phyloP scores from a whole-genome alignment of 257 asterid species.

The Nicotiana attenuata region DNA sequence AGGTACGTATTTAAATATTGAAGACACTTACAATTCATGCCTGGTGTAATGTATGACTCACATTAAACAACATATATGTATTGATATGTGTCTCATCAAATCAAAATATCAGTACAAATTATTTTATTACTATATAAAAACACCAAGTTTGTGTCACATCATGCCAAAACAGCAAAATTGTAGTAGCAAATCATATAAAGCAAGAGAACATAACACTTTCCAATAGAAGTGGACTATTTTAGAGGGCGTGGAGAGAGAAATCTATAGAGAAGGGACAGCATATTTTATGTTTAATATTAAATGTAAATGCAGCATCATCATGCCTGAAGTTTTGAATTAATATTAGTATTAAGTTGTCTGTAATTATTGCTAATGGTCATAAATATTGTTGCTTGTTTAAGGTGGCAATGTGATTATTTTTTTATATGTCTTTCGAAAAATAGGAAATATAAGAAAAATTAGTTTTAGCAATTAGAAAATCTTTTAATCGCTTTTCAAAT shows the following conservation, averaged over 20 bases:
- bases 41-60: not conserved
- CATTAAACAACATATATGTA: not conserved
- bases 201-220: not conserved
- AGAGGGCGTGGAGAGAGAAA: too few relatives aligned
- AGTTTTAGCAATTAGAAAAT: not conserved
- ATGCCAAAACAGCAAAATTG: not conserved
- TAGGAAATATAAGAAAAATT: not conserved
- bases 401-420: not conserved
- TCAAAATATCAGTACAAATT: not conserved
- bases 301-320: not conserved
- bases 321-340: not conserved
- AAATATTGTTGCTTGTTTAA: not conserved
- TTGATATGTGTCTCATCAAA: not conserved
- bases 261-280: not conserved
- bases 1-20: not conserved
- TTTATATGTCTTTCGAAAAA: not conserved
- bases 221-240: too few relatives aligned
- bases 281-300: not conserved
- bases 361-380: not conserved
- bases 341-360: not conserved
- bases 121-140: not conserved
- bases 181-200: not conserved
- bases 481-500: too few relatives aligned
- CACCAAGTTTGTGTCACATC: not conserved
- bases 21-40: not conserved